Conservation (phyloP, 2,329 filamentous ascomycete species). For the Aspergillus melleus region DNA sequence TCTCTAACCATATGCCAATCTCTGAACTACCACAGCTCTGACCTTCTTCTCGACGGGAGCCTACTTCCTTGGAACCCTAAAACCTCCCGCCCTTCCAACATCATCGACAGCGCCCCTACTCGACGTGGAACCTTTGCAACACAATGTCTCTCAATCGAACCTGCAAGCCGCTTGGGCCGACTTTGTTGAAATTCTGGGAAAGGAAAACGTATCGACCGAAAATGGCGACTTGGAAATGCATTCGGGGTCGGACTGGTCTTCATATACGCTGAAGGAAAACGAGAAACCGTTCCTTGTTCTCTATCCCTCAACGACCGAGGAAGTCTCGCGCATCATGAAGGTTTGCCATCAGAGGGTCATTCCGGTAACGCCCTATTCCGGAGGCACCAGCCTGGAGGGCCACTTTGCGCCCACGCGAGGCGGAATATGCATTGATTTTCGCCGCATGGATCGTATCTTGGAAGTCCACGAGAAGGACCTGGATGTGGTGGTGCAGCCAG, state of each 20-base stretch:
- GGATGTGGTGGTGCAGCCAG: slow-evolving; percentile 75
- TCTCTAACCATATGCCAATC: neutral
- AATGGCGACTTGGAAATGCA: slow-evolving; percentile 56
- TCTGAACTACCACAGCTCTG: slow-evolving; percentile 44
- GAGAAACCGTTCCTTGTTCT: slow-evolving; percentile 63
- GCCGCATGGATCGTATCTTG: slow-evolving; percentile 79
- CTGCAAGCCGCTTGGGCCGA: slow-evolving; percentile 66
- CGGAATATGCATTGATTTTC: slow-evolving; percentile 84
- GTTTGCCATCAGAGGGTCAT: slow-evolving; percentile 78
- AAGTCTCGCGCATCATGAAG: slow-evolving; percentile 86
- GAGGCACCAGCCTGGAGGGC: slow-evolving; percentile 85
- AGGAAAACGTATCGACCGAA: slow-evolving; percentile 62
- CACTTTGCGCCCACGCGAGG: slow-evolving; percentile 81
- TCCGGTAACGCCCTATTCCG: slow-evolving; percentile 82
- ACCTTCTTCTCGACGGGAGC: slow-evolving; percentile 52
- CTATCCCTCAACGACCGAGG: slow-evolving; percentile 73
- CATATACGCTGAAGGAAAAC: slow-evolving; percentile 45
- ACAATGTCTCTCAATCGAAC: slow-evolving; percentile 57
- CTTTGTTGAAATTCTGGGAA: slow-evolving; percentile 61
- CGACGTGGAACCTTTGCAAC: slow-evolving; percentile 49
- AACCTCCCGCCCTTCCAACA: slow-evolving; percentile 47
- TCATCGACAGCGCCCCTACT: slow-evolving; percentile 60
- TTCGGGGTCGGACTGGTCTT: slow-evolving; percentile 64
- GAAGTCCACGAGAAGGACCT: slow-evolving; percentile 74
- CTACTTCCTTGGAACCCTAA: slow-evolving; percentile 57